Evolutionary conservation across 2,329 filamentous ascomycete genomes (phyloP).

Genomic region (Penicillium sumatraense): DNA sequence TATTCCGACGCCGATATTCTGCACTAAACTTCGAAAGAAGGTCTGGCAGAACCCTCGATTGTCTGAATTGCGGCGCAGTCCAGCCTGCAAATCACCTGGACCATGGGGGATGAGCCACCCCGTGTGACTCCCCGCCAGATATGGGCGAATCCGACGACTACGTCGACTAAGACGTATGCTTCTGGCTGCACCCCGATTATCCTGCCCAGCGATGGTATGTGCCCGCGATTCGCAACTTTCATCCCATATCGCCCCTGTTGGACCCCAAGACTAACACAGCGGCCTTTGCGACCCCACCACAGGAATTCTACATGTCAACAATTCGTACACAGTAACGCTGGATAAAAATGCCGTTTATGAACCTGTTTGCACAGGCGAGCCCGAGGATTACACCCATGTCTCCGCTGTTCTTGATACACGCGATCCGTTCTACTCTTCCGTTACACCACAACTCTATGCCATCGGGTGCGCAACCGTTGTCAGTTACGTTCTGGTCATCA

Average conservation of each 20-base stretch:
- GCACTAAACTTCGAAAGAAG: not conserved
- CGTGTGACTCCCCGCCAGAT: constrained; percentile 45
- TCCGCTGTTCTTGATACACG: constrained; percentile 68
- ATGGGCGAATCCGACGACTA: constrained; percentile 45
- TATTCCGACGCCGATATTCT: not conserved
- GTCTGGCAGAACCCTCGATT: constrained; percentile 3
- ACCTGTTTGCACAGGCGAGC: constrained; percentile 52
- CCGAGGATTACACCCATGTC: constrained; percentile 38
- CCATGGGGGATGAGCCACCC: constrained; percentile 38
- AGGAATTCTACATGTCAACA: constrained; percentile 49
- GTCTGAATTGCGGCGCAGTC: constrained; percentile 8
- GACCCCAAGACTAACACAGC: not conserved
- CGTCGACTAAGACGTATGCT: constrained; percentile 39
- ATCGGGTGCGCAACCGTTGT: constrained; percentile 90
- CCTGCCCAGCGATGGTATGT: constrained; percentile 61
- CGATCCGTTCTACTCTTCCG: constrained; percentile 92
- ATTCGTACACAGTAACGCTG: constrained; percentile 49
- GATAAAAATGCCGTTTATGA: constrained; percentile 55
- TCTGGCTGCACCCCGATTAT: constrained; percentile 66
- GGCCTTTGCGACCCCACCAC: constrained; percentile 1
- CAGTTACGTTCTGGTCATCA: constrained; percentile 88
- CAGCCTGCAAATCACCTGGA: constrained; percentile 23
- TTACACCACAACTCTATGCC: constrained; percentile 90
- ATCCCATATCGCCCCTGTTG: not conserved
- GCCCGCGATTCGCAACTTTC: not conserved